Base-by-base conservation (phyloP, 2,329 filamentous ascomycete species). In the Verticillium nonalfalfae region DNA sequence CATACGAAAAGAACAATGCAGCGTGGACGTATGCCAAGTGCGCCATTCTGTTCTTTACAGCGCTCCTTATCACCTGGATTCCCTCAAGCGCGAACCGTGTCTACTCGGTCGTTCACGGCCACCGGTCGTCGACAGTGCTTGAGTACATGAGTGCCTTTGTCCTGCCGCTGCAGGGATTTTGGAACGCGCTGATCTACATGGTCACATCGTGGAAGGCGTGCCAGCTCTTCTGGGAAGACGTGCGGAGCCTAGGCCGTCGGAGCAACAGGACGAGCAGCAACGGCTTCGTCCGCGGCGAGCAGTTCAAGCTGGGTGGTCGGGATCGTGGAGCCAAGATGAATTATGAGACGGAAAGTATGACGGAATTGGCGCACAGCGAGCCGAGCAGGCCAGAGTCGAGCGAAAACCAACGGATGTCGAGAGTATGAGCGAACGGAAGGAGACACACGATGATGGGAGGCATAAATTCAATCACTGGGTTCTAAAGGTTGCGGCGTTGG, bases 121-220 rank as follows among this genome's bases (percentile, higher is more conserved):
- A 81, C 33, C 62, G 79, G 4, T 74, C 81, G 0, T 81, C 79
- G 7, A 81, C 87, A 34, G 77, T 81, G 0, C 82, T 95, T 31
- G 86, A 91, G 68, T 86, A 89, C 65, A 83, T 87, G 65, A 88
- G 89, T 26, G 86, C 89, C 0, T 81, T 91, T 50, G 90, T 95
- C 1, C 80, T 96, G 9, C 91, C 91, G 0, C 80, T 93, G 0
- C 91, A 96, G 71, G 91, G 91, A 0, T 90, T 93, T 68, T 95
- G 91, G 90, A 96, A 96, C 71, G 85, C 87, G 18, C 73, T 90
- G 62, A 91, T 96, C 66, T 96, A 95, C 73, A 75, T 86, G 15
- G 81, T 84, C 11, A 91, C 89, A 1, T 91, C 88, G 6, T 85
- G 86, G 79, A 74, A 82, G 58, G 87, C 87, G 0, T 87, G 86